Base-by-base conservation (phyloP, 345 rosid genomes). In the Linum lewisii region DNA sequence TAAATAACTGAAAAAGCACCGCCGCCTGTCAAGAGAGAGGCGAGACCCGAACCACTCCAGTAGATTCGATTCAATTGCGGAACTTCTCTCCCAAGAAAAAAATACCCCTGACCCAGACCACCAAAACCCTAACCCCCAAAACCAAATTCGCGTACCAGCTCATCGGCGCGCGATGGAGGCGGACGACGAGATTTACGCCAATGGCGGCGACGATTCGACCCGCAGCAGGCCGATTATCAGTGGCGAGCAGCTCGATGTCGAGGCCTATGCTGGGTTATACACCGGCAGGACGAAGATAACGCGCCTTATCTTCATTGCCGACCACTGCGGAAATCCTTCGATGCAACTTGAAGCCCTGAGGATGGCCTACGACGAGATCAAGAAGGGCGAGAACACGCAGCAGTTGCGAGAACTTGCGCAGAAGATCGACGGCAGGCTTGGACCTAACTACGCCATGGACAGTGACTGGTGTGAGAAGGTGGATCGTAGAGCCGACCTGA, bases 351-450 rank as follows among this genome's bases (percentile, higher is more conserved):
- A 94, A 66, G 97, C 97, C 20, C 71, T 94, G 22, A 74, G 91
- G 68, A 87, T 94, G 90, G 97, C 97, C 22, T 87, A 87, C 59
- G 99, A 94, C 8, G 97, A 90, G 75, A 79, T 84, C 69, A 94
- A 87, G 76, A 87, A 81, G 61, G 95, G 97, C n/a, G 97, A 90
- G 88, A 85, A 90, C 77, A 83, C 96, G 23, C 90, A 76, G 78
- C 69, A 85, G 36, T 86, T 82, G 51, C 80, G 88, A 47, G 99
- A 94, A 23, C 87, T 87, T 11, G 95, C 80, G 45, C 77, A 59
- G 62, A 90, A 73, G 81, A 81, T 94, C 47, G 76, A 69, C 13
- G 96, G 96, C 26, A 77, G 73, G 53, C 72, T 90, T 61, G 99
- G 99, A 4, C 73, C 77, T 1, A 72, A 69, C 57, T 87, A 87